Evolutionary conservation across 148 eudicot species (phyloP), one percentile per base, ranked within the genome.

Genomic region (Spergularia bocconei): DNA sequence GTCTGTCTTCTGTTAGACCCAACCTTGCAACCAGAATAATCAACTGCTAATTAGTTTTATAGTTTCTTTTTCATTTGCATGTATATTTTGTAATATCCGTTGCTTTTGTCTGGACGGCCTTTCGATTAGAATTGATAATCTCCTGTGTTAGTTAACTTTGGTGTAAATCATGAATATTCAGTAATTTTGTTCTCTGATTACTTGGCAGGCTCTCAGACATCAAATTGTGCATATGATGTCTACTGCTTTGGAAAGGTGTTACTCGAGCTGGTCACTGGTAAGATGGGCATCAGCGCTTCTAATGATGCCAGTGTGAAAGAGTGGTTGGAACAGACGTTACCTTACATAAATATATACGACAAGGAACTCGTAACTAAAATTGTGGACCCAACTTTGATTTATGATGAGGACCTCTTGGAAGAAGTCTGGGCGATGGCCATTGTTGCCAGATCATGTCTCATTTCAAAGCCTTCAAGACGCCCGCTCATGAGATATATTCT

Each of bases 371-470:
- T 96, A 38, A 88, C 91, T 12, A 92, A 88, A 79, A 92, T 96
- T 19, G 81, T 96, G n/a, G 99, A 96, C 88, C 99, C 97, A 4
- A 86, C 98, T 33, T 76, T 96, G 69, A 82, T 96, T 59, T 83
- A 90, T n/a, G 99, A 96, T 5, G 99, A 96, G 70, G 99, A 96
- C 79, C 90, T 96, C 19, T 78, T 92, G 16, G 98, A 96, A 79
- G 99, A 96, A 82, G 99, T 96, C 5, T 96, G 99, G 99, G 99
- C 99, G 33, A 96, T 92, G 98, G 98, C 99, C 1, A 85, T 96
- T n/a, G 97, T 96, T 23, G 99, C 99, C 50, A 74, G 89, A 54
- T 92, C 99, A 59, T 96, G 99, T 77, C 98, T 96, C n/a, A 96
- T 89, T 74, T 97, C 98, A 14, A 92, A 85, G 78, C 97, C 98